These are phyloP conservation scores for Clarireedia homoeocarpa DNA, from an alignment of 2,329 filamentous ascomycete genomes.

Conservation along the genomic window DNA sequence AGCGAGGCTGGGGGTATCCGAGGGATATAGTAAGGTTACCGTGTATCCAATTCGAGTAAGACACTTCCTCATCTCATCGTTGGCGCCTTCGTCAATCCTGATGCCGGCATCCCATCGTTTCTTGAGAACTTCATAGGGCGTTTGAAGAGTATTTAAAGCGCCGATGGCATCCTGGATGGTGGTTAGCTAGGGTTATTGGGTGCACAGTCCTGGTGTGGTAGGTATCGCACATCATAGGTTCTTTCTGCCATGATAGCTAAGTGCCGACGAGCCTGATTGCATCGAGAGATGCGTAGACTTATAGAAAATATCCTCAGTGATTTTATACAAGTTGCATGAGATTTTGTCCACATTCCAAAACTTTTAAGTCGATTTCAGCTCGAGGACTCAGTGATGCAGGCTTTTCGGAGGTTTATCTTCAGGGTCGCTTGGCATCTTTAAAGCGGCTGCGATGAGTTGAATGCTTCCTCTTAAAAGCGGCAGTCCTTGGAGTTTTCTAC, in stretches of 20 bases:
- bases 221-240: slow-evolving; percentile 15
- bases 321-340: not conserved
- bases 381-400: not conserved
- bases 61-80: slow-evolving; percentile 75
- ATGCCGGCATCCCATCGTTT: slow-evolving; percentile 68
- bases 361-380: not conserved
- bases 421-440: too few relatives aligned
- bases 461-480: too few relatives aligned
- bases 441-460: too few relatives aligned
- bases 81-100: slow-evolving; percentile 59
- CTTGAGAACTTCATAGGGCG: slow-evolving; percentile 74
- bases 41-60: slow-evolving; percentile 71
- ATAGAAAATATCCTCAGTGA: not conserved
- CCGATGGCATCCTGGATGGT: slow-evolving; percentile 67
- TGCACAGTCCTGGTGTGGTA: not conserved
- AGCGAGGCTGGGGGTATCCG: not conserved
- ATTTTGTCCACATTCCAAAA: not conserved
- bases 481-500: too few relatives aligned
- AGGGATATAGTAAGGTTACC: slow-evolving; percentile 25
- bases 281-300: not conserved
- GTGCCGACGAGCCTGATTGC: not conserved
- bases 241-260: slow-evolving; percentile 8
- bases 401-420: not conserved
- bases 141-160: slow-evolving; percentile 83
- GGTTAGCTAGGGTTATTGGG: slow-evolving; percentile 5